Conservation (phyloP, 2,329 filamentous ascomycete genomes). For the Lachnellula hyalina region DNA sequence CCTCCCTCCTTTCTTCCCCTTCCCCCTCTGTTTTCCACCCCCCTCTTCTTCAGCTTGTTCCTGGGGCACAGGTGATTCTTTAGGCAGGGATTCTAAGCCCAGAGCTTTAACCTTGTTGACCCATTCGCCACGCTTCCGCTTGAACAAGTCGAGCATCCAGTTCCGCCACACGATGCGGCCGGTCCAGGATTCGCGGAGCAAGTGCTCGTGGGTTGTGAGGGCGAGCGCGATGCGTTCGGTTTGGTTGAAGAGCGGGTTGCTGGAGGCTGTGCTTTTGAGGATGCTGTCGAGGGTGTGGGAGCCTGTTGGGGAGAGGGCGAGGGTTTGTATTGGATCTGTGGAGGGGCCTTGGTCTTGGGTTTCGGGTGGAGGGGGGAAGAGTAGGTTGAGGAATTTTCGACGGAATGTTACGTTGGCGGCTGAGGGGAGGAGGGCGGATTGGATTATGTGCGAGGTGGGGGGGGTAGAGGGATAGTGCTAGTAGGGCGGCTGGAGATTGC, state of each 20-base stretch:
- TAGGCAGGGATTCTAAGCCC: not conserved
- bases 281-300: conserved; percentile 65
- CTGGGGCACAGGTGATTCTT: not conserved
- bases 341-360: not conserved
- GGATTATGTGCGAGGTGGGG: conserved; percentile 57
- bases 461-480: conserved; percentile 53
- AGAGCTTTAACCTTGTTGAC: conserved; percentile 48
- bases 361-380: conserved; percentile 34
- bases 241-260: conserved; percentile 50
- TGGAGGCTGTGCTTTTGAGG: conserved; percentile 38
- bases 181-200: conserved; percentile 57
- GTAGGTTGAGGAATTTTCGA: conserved; percentile 55
- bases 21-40: conserved; percentile 6
- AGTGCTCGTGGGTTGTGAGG: conserved; percentile 52
- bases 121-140: conserved; percentile 59
- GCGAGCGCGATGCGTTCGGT: conserved; percentile 63
- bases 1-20: conserved; percentile 4
- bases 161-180: conserved; percentile 68
- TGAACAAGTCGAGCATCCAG: conserved; percentile 69
- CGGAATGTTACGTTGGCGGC: conserved; percentile 53
- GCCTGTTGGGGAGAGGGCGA: conserved; percentile 53
- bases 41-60: conserved; percentile 6
- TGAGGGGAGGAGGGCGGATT: conserved; percentile 53
- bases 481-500: conserved; percentile 48
- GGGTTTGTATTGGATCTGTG: conserved; percentile 16